Base-by-base conservation (phyloP, 2,329 filamentous ascomycete genomes). In the Neonectria hederae region DNA sequence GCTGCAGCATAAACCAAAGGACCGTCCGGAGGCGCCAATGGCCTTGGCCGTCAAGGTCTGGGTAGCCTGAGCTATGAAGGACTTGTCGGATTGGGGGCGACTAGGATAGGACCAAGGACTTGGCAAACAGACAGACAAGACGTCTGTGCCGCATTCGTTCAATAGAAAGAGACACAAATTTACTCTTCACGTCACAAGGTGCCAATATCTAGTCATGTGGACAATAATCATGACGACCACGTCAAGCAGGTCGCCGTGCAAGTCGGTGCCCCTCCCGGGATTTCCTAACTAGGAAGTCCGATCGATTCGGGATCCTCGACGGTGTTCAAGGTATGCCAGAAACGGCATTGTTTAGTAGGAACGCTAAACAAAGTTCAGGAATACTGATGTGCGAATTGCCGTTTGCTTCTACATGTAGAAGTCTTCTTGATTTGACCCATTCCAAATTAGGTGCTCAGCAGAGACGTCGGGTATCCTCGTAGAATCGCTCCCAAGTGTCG, bases 201-300 rank as follows among this genome's bases (percentile, higher is more conserved):
- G 21, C 35, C 26, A 52, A 45, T 45, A 40, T 63, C 43, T 13
- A 26, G 51, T 59, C 61, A 63, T 54, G 54, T 58, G 60, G 54
- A 2, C 45, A 30, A 45, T 28, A 10, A 19, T 49, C 19, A 11
- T 14, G 43, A 42, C 30, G 30, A 21, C 46, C 35, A 19, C 24
- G 30, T 58, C 21, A 45, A 51, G 43, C 35, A 28, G 42, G 40
- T 59, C 45, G 43, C 42, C 17, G 54, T 53, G 49, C 35, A 38
- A 49, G 56, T 57, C 46, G 54, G 35, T n/a, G 13, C 21, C 51
- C 54, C 51, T 32, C 22, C n/a, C 26, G 51, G 55, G 59, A 56
- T 63, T 65, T 51, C 63, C 63, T 53, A 48, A 54, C 42, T 62
- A 19, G 62, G 62, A 61, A 65, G 46, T 54, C 57, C 62, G 62